phyloP scores from a whole-genome alignment of 805 yeast genomes.

The Candida pini region DNA sequence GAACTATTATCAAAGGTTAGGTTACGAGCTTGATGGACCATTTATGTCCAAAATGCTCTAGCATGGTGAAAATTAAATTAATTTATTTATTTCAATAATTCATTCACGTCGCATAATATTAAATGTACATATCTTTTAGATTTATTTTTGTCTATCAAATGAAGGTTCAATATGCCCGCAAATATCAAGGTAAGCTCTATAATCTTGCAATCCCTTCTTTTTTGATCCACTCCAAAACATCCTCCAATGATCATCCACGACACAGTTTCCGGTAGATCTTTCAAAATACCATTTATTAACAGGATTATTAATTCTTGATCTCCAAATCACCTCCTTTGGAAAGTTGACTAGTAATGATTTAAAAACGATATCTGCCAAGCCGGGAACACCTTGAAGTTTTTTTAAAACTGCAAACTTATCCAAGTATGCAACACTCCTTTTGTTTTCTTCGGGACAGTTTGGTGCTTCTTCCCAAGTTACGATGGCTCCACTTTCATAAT shows the following conservation, averaged over 20 bases:
- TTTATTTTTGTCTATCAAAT: conserved; percentile 13
- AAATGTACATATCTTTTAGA: conserved; percentile 1
- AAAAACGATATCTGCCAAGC: conserved; percentile 90
- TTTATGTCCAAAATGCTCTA: conserved; percentile 73
- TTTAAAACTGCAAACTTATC: conserved; percentile 92
- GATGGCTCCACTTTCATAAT: conserved; percentile 93
- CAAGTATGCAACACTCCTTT: conserved; percentile 57
- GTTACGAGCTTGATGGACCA: conserved; percentile 92
- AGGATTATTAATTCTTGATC: conserved; percentile 81
- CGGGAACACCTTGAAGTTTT: conserved; percentile 81
- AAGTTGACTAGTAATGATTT: conserved; percentile 67
- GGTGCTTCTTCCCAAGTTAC: conserved; percentile 65
- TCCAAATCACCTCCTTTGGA: conserved; percentile 77
- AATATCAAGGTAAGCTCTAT: conserved; percentile 45
- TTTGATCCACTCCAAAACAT: conserved; percentile 37
- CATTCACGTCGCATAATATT: background rate
- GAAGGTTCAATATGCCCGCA: conserved; percentile 59
- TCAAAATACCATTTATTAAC: conserved; percentile 98
- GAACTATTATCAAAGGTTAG: conserved; percentile 88
- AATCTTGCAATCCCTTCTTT: conserved; percentile 26
- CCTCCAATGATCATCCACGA: conserved; percentile 33
- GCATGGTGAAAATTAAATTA: background rate
- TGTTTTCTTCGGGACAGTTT: conserved; percentile 3
- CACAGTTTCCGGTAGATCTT: conserved; percentile 66
- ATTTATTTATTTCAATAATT: background rate